Evolutionary conservation across 2,329 filamentous ascomycete species (phyloP), one percentile per base, ranked within the genome.

Genomic region (Xylariaceae sp.): DNA sequence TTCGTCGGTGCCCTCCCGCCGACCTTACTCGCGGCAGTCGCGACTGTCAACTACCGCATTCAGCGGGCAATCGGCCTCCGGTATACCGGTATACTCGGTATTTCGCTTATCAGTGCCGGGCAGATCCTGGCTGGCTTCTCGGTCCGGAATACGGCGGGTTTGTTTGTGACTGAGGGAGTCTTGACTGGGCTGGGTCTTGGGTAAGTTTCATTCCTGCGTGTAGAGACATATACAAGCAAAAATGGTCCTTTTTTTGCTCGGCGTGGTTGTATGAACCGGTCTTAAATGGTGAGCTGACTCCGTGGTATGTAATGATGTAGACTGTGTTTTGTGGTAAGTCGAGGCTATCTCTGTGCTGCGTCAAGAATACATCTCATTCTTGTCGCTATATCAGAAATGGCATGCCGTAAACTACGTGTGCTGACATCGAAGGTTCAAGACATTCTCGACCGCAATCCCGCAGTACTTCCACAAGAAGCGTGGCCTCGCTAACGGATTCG

Each of bases 391-490:
- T n/a, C n/a, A n/a, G n/a, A n/a, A n/a, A n/a, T n/a, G n/a, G n/a
- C n/a, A n/a, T n/a, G n/a, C n/a, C n/a, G n/a, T n/a, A n/a, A n/a
- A n/a, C n/a, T n/a, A n/a, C n/a, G n/a, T n/a, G n/a, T n/a, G n/a
- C n/a, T n/a, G n/a, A n/a, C n/a, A n/a, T n/a, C n/a, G n/a, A n/a
- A n/a, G n/a, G n/a, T n/a, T n/a, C n/a, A n/a, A n/a, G n/a, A n/a
- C n/a, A n/a, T n/a, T n/a, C n/a, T 73, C 72, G 2, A 66, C 68
- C 0, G 67, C 70, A 1, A 69, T 76, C 3, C 68, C 75, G 0
- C 77, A 80, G 49, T 82, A 79, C 50, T 82, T 82, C 47, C 69
- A 61, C 36, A 65, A 65, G 2, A 77, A 72, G 48, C 72, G 75
- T 3, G 79, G 77, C 0, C 60, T 79, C 0, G 78, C 77, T 1